Conservation (phyloP, 176 grass and related monocot genomes). For the Cenchrus fungigraminus region DNA sequence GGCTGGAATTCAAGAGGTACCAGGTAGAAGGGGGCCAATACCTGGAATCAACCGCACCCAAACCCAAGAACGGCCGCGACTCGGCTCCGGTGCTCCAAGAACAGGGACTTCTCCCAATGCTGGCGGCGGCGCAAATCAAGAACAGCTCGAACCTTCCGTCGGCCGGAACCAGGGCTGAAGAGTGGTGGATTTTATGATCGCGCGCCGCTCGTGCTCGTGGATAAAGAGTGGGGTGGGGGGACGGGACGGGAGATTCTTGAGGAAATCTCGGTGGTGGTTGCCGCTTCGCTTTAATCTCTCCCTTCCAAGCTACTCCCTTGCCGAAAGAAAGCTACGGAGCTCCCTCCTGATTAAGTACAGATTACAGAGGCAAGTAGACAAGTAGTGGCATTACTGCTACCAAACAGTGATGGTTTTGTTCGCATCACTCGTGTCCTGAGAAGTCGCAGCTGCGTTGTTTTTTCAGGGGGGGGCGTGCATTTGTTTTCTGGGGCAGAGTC, state of each 20-base stretch:
- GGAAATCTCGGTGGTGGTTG: slow-evolving; percentile 38
- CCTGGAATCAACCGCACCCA: slow-evolving; percentile 14
- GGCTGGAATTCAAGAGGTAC: slow-evolving; percentile 7
- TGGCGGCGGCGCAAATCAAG: slow-evolving; percentile 14
- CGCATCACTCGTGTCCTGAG: neutral
- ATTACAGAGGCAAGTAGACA: neutral
- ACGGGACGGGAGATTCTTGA: slow-evolving; percentile 25
- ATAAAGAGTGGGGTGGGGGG: slow-evolving; percentile 8
- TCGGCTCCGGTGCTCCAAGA: slow-evolving; percentile 19
- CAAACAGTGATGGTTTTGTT: slow-evolving; percentile 35
- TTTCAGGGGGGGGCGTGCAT: neutral
- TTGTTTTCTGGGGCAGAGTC: neutral
- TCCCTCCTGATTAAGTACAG: slow-evolving; percentile 44
- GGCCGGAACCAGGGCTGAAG: neutral
- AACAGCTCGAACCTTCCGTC: slow-evolving; percentile 41
- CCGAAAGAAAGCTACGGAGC: slow-evolving; percentile 41
- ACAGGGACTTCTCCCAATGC: slow-evolving; percentile 41
- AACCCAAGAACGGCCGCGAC: slow-evolving; percentile 18
- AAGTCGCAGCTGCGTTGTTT: slow-evolving; percentile 4
- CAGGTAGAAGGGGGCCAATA: slow-evolving; percentile 3
- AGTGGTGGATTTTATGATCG: slow-evolving; percentile 2
- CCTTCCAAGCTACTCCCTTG: slow-evolving; percentile 42
- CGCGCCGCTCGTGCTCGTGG: neutral
- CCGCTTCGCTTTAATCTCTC: slow-evolving; percentile 35
- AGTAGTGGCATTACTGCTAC: too few species aligned